Conservation (phyloP, 495 filamentous ascomycete genomes). For the Penicillium lividum region DNA sequence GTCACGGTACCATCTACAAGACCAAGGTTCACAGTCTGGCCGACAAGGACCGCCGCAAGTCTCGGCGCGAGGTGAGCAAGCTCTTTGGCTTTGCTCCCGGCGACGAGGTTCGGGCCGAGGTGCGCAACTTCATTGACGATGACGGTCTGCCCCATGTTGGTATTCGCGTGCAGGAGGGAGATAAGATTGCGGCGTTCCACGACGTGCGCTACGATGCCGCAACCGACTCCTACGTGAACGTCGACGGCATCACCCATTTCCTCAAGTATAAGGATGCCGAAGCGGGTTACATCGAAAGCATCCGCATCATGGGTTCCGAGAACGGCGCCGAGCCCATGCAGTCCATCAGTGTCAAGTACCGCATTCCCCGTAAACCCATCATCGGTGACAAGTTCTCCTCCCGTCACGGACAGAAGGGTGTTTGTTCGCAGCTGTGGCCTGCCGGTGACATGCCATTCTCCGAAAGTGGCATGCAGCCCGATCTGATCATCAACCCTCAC, state of each 20-base stretch:
- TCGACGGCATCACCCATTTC: constrained; percentile 76
- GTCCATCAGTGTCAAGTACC: constrained; percentile 85
- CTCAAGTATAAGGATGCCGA: constrained; percentile 92
- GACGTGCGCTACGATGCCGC: constrained; percentile 76
- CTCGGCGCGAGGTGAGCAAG: constrained; percentile 60
- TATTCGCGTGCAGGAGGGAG: constrained; percentile 70
- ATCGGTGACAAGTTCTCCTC: constrained; percentile 74
- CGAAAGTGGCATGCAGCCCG: constrained; percentile 93
- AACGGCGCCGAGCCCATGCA: constrained; percentile 79
- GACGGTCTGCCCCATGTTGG: constrained; percentile 87
- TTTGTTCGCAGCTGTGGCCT: constrained; percentile 96
- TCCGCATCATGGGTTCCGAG: constrained; percentile 83
- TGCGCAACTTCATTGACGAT: constrained; percentile 70
- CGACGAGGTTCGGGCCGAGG: constrained; percentile 61
- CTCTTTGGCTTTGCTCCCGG: constrained; percentile 85
- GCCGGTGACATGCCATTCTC: constrained; percentile 94
- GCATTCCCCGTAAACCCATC: constrained; percentile 83
- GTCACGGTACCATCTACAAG: constrained; percentile 95
- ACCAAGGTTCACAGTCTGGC: constrained; percentile 84
- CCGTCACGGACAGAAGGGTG: constrained; percentile 62
- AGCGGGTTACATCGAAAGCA: constrained; percentile 85
- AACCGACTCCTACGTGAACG: constrained; percentile 61
- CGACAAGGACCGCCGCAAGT: constrained; percentile 63
- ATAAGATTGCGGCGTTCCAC: constrained; percentile 84
- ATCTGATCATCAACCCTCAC: constrained; percentile 98